These are phyloP conservation scores for Corchorus capsularis DNA, from an alignment of 345 rosid species.

Conservation along the genomic window DNA sequence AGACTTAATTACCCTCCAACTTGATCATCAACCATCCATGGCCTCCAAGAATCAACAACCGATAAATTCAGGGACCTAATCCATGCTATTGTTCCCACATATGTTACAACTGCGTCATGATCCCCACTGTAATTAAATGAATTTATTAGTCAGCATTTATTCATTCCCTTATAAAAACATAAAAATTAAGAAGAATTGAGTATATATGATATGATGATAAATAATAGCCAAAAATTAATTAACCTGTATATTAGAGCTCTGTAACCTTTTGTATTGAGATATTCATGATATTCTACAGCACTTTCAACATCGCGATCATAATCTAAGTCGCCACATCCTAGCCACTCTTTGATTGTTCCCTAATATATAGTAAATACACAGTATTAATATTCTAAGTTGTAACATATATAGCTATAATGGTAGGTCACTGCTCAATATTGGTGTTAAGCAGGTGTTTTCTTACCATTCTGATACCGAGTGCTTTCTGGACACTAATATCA, in stretches of 20 bases:
- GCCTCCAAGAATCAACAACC: slow-evolving; percentile 29
- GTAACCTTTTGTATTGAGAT: slow-evolving; percentile 25
- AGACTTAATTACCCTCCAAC: slow-evolving; percentile 29
- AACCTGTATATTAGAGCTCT: slow-evolving; percentile 37
- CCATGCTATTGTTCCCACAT: slow-evolving; percentile 34
- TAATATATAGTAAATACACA: neutral
- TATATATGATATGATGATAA: too few relatives aligned
- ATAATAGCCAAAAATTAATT: neutral
- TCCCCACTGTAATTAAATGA: slow-evolving; percentile 33
- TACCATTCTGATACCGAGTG: too few relatives aligned
- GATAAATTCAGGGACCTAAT: slow-evolving; percentile 28
- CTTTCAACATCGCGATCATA: slow-evolving; percentile 20
- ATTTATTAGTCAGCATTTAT: too few relatives aligned
- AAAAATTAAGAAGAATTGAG: neutral
- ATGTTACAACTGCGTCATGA: slow-evolving; percentile 28
- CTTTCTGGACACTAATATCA: too few relatives aligned
- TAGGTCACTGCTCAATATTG: too few relatives aligned
- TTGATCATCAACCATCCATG: slow-evolving; percentile 35
- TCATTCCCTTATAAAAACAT: too few relatives aligned
- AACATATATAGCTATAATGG: too few relatives aligned
- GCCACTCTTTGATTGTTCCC: slow-evolving; percentile 31
- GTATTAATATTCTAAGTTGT: too few relatives aligned
- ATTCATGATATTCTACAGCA: slow-evolving; percentile 16
- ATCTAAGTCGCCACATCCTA: slow-evolving; percentile 34
- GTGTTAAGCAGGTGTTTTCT: too few relatives aligned